These are phyloP conservation scores for Taiwanofungus camphoratus DNA, from an alignment of 1,284 basidiomycete species.

Conservation along the genomic window DNA sequence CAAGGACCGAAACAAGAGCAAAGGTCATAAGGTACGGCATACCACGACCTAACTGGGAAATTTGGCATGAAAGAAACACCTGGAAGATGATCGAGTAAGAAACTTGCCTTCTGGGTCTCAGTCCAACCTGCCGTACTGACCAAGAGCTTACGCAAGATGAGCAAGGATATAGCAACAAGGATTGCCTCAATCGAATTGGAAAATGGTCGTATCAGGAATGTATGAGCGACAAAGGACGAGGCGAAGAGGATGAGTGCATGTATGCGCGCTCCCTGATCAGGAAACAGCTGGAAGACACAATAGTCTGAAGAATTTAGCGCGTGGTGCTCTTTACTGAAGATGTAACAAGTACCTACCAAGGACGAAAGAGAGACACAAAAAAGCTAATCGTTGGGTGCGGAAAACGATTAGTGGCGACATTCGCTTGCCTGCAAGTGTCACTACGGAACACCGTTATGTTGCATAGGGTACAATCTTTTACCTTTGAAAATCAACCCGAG, in stretches of 20 bases:
- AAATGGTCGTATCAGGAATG: conserved; percentile 37
- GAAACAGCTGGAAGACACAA: conserved; percentile 23
- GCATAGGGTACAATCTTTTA: conserved; percentile 14
- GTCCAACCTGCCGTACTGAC: conserved; percentile 1
- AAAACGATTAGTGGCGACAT: conserved; percentile 25
- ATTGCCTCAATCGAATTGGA: conserved; percentile 35
- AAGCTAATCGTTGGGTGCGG: conserved; percentile 26
- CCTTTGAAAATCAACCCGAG: conserved; percentile 18
- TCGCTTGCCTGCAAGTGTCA: conserved; percentile 6
- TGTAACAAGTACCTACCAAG: conserved; percentile 25
- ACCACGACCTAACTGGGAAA: not conserved
- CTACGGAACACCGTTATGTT: not conserved
- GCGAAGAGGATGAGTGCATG: conserved; percentile 30
- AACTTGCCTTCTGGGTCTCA: not conserved
- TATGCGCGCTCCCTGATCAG: conserved; percentile 14
- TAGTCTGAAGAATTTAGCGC: conserved; percentile 22
- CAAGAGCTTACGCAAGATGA: conserved; percentile 12
- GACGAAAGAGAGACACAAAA: conserved; percentile 27
- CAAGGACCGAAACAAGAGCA: conserved; percentile 18
- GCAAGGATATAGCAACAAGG: conserved; percentile 27
- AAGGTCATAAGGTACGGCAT: conserved; percentile 2
- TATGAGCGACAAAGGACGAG: conserved; percentile 33
- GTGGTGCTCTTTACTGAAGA: not conserved
- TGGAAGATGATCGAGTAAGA: not conserved
- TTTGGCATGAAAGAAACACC: not conserved